phyloP scores from a whole-genome alignment of 2,329 filamentous ascomycete species.

The Talaromyces rugulosus region DNA sequence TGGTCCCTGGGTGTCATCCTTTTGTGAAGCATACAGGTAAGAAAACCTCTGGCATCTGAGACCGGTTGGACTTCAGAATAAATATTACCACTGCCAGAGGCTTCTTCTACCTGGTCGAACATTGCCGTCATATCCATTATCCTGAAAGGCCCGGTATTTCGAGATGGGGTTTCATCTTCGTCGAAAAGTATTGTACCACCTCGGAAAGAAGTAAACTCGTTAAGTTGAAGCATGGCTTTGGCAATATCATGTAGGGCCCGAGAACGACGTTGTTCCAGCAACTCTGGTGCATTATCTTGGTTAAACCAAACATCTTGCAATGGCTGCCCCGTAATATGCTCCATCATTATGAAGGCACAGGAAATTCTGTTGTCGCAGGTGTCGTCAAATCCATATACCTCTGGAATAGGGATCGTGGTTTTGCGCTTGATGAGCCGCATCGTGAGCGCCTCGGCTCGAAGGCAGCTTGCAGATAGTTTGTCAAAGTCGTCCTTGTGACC shows the following conservation, averaged over 20 bases:
- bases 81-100: not conserved
- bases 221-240: not conserved
- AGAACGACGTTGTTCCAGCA: not conserved
- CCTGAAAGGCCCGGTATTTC: not conserved
- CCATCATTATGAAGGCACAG: not conserved
- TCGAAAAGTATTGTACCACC: not conserved
- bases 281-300: not conserved
- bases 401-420: conserved; percentile 7
- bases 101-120: not conserved
- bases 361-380: not conserved
- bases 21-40: not conserved
- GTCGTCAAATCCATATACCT: conserved; percentile 1
- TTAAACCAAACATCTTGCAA: not conserved
- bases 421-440: conserved; percentile 5
- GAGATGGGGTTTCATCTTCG: not conserved
- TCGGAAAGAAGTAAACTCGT: not conserved
- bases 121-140: not conserved
- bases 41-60: not conserved
- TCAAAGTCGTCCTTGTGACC: not conserved
- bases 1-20: not conserved
- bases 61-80: not conserved
- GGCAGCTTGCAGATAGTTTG: not conserved
- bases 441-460: conserved; percentile 1
- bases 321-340: not conserved
- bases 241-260: not conserved